Percentiles rank a stretch among this genome's conserved stretches.
phyloP scores from a whole-genome alignment of 2,329 filamentous ascomycete species.

The Neofusicoccum parvum region DNA sequence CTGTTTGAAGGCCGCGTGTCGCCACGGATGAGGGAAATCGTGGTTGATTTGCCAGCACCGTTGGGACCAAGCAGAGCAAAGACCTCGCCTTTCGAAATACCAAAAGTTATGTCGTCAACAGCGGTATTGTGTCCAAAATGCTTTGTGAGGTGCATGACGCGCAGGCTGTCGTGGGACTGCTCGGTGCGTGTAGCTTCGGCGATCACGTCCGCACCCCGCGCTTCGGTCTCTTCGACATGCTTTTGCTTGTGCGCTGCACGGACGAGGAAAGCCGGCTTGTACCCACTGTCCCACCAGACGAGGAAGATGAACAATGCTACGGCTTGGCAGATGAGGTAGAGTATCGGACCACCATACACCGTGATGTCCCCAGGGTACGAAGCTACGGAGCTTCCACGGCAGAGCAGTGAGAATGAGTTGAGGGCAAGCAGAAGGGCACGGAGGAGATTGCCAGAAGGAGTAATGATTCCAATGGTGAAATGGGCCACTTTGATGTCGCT shows the following conservation, averaged over 20 bases:
- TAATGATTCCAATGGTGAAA: conserved; percentile 72
- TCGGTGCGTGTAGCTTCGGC: conserved; percentile 67
- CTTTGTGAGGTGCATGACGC: conserved; percentile 80
- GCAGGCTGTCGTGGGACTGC: conserved; percentile 66
- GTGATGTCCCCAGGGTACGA: conserved; percentile 70
- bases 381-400: conserved; percentile 63
- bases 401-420: conserved; percentile 83
- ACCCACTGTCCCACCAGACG: conserved; percentile 78
- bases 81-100: conserved; percentile 76
- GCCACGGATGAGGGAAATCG: conserved; percentile 86
- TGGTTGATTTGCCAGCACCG: conserved; percentile 88
- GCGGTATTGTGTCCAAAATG: conserved; percentile 71
- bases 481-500: conserved; percentile 68
- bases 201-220: conserved; percentile 59
- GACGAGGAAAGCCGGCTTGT: conserved; percentile 57
- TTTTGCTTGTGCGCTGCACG: conserved; percentile 40
- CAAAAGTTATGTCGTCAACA: conserved; percentile 87
- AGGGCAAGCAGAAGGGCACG: conserved; percentile 74
- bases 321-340: conserved; percentile 78
- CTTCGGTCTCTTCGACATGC: conserved; percentile 47
- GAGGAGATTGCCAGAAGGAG: conserved; percentile 75
- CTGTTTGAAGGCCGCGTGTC: conserved; percentile 73
- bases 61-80: conserved; percentile 90
- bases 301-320: conserved; percentile 71
- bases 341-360: conserved; percentile 79